A percentile compares a stretch with the other conserved stretches of the same genome.
phyloP scores from a whole-genome alignment of 2,329 filamentous ascomycete genomes.

The Botryosphaeria agaves region DNA sequence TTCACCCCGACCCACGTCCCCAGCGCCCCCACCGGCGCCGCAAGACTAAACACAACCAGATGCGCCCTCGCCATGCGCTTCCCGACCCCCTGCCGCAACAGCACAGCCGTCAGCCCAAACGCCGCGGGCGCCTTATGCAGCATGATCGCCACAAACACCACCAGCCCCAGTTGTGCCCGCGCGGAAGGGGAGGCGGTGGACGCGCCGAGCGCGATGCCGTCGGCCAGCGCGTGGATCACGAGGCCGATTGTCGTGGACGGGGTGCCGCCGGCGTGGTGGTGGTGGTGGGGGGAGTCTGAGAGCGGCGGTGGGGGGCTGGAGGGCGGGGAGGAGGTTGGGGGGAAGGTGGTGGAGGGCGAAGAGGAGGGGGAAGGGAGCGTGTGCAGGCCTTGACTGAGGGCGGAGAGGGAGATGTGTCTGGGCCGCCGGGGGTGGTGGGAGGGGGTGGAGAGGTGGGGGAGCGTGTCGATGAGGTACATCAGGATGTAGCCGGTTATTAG shows the following conservation, averaged over 20 bases:
- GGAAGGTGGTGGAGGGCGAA: slow-evolving; percentile 5
- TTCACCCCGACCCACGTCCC: slow-evolving; percentile 67
- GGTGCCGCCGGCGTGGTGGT: slow-evolving; percentile 18
- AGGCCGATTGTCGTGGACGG: slow-evolving; percentile 59
- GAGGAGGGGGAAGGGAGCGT: slow-evolving; percentile 18
- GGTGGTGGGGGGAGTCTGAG: slow-evolving; percentile 20
- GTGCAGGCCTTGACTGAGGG: slow-evolving; percentile 41
- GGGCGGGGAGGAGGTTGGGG: slow-evolving; percentile 8
- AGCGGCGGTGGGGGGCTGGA: slow-evolving; percentile 18
- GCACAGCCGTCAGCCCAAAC: slow-evolving; percentile 78
- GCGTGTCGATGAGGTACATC: slow-evolving; percentile 94
- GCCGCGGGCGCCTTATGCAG: slow-evolving; percentile 92
- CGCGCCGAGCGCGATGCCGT: slow-evolving; percentile 89
- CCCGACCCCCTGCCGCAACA: slow-evolving; percentile 79
- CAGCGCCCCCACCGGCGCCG: slow-evolving; percentile 73
- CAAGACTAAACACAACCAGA: slow-evolving; percentile 77
- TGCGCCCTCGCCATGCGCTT: slow-evolving; percentile 75
- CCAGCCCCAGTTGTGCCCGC: slow-evolving; percentile 62
- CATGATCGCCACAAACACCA: slow-evolving; percentile 94
- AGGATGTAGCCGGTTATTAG: slow-evolving; percentile 79
- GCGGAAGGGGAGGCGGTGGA: slow-evolving; percentile 42
- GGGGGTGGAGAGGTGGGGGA: slow-evolving; percentile 31
- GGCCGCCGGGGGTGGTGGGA: slow-evolving; percentile 49
- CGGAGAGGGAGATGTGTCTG: slow-evolving; percentile 77
- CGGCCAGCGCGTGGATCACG: slow-evolving; percentile 90